Evolutionary conservation across 73 alveolate species (phyloP).

Genomic region (Stentor coeruleus): DNA sequence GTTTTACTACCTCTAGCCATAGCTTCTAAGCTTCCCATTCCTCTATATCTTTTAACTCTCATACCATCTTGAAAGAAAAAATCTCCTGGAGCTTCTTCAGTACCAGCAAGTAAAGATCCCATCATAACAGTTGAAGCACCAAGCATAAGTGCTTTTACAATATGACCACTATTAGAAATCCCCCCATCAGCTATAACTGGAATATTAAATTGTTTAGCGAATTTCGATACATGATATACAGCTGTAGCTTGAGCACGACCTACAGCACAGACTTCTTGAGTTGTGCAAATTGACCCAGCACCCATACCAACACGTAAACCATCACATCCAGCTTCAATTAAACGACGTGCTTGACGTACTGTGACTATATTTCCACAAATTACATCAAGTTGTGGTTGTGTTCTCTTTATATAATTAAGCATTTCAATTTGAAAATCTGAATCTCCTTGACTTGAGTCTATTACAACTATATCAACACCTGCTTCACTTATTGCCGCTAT

Average conservation of each 20-base stretch:
- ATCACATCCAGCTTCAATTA: constrained; percentile 50
- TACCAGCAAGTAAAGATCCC: constrained; percentile 51
- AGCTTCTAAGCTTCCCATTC: constrained; percentile 53
- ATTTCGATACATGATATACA: constrained; percentile 44
- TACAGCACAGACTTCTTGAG: constrained; percentile 55
- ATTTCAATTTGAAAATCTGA: constrained; percentile 44
- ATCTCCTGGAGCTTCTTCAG: constrained; percentile 54
- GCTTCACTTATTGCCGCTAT: constrained; percentile 32
- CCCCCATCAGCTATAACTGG: constrained; percentile 61
- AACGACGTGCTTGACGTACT: constrained; percentile 41
- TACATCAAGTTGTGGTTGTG: constrained; percentile 35
- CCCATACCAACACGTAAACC: constrained; percentile 59
- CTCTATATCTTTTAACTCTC: constrained; percentile 51
- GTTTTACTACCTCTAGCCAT: constrained; percentile 49
- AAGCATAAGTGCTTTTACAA: constrained; percentile 44
- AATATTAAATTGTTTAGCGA: constrained; percentile 27
- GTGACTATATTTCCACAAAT: constrained; percentile 50
- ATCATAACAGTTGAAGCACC: constrained; percentile 53
- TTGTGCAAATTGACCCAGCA: constrained; percentile 55
- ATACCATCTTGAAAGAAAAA: constrained; percentile 49
- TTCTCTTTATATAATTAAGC: constrained; percentile 41
- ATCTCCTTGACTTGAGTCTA: constrained; percentile 56
- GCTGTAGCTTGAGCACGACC: constrained; percentile 62
- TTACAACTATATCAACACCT: constrained; percentile 46
- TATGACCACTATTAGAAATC: constrained; percentile 39